Conservation (phyloP, 257 asterid species). For the Plantago major region DNA sequence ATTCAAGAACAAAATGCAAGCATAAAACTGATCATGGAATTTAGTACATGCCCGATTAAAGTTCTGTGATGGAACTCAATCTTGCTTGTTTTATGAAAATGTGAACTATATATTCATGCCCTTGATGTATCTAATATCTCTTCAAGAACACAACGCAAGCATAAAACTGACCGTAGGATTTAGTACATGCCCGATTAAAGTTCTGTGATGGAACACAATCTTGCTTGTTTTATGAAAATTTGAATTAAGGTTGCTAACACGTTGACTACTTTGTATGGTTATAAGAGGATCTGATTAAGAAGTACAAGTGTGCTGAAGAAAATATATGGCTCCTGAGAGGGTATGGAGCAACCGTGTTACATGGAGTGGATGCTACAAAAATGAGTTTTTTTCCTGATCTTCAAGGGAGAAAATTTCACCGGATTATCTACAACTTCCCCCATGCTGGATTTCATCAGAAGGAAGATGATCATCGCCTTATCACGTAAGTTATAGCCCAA, state of each 20-base stretch:
- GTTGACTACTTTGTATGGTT: neutral
- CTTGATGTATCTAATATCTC: too few species aligned
- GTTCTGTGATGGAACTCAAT: neutral
- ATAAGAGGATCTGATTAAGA: conserved; percentile 40
- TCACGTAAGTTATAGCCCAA: conserved; percentile 27
- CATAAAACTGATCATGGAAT: too few species aligned
- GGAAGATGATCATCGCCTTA: conserved; percentile 28
- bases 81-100: neutral
- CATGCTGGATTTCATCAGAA: conserved; percentile 61
- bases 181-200: neutral
- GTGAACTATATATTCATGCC: neutral
- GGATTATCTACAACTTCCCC: conserved; percentile 66
- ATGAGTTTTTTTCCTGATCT: conserved; percentile 31
- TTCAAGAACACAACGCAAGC: too few species aligned
- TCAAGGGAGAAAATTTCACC: conserved; percentile 33
- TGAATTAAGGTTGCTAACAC: neutral
- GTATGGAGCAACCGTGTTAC: conserved; percentile 42
- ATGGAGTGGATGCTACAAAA: conserved; percentile 52
- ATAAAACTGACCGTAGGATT: too few species aligned
- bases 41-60: neutral
- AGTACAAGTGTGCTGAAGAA: conserved; percentile 41
- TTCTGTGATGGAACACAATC: neutral
- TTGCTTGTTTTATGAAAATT: neutral
- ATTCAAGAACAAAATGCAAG: too few species aligned
- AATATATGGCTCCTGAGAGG: conserved; percentile 29